A percentile compares a stretch with the other conserved stretches of the same genome.
phyloP scores from a whole-genome alignment of 805 yeast genomes.

The Metschnikowia noctiluminum region DNA sequence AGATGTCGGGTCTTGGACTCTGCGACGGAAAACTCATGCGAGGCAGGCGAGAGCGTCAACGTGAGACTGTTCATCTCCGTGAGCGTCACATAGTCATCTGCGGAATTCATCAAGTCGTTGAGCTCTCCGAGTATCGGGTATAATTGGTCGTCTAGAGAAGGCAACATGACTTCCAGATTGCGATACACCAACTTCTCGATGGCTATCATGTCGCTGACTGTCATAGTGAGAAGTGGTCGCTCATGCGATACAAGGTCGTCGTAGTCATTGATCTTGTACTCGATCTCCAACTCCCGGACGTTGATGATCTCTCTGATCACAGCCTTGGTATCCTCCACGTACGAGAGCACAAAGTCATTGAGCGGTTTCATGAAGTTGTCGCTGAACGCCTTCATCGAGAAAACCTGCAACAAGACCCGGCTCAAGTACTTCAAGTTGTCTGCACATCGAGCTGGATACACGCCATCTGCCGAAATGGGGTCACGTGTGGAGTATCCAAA shows the following conservation, averaged over 20 bases:
- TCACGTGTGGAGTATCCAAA: constrained; percentile 47
- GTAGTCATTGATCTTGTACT: constrained; percentile 59
- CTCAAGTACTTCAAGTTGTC: constrained; percentile 57
- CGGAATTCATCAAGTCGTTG: constrained; percentile 34
- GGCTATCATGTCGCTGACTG: constrained; percentile 44
- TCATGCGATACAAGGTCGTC: constrained; percentile 58
- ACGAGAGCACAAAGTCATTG: constrained; percentile 62
- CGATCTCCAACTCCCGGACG: constrained; percentile 53
- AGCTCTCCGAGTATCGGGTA: constrained; percentile 41
- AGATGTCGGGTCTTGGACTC: constrained; percentile 59
- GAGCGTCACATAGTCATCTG: constrained; percentile 43
- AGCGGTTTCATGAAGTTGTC: constrained; percentile 75
- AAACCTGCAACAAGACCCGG: constrained; percentile 61
- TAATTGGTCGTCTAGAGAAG: constrained; percentile 54
- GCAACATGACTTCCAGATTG: constrained; percentile 43
- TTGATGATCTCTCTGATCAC: constrained; percentile 49
- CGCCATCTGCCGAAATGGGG: constrained; percentile 17
- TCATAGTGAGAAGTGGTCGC: constrained; percentile 46
- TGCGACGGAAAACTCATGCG: constrained; percentile 43
- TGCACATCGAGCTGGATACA: constrained; percentile 21
- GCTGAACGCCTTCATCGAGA: constrained; percentile 65
- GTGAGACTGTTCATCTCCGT: constrained; percentile 53
- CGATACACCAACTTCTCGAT: constrained; percentile 43
- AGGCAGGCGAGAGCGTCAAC: constrained; percentile 53
- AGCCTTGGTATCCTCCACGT: constrained; percentile 44